phyloP scores from a whole-genome alignment of 140 eudicot genomes.

The Oenanthe javanica region DNA sequence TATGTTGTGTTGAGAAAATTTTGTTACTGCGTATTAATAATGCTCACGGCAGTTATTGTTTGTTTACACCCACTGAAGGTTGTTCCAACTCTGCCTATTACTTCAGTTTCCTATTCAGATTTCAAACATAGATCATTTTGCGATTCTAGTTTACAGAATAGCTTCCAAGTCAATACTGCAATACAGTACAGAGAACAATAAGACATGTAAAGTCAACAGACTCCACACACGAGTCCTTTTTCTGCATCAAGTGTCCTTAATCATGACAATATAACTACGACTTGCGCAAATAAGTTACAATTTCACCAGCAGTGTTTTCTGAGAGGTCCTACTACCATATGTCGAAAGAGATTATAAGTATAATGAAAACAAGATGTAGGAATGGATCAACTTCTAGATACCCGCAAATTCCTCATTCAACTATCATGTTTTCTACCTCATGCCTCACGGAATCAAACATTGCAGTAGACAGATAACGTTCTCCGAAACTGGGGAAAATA shows the following conservation, averaged over 20 bases:
- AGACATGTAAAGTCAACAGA: not conserved
- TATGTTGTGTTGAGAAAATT: too few relatives aligned
- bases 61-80: too few relatives aligned
- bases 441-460: constrained; percentile 53
- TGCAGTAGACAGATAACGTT: constrained; percentile 61
- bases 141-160: not conserved
- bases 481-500: constrained; percentile 63
- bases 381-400: not conserved
- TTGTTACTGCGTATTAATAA: too few relatives aligned
- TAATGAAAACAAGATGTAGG: not conserved
- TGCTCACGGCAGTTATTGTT: too few relatives aligned
- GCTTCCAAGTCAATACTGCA: not conserved
- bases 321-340: not conserved
- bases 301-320: not conserved
- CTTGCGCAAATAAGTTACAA: too few relatives aligned
- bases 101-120: too few relatives aligned
- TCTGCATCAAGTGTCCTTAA: not conserved
- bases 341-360: not conserved
- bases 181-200: not conserved
- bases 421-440: constrained; percentile 40
- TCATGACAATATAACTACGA: not conserved
- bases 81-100: too few relatives aligned
- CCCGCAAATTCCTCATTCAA: constrained; percentile 15
- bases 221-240: not conserved
- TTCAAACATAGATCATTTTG: too few relatives aligned